Conservation (phyloP, 108 stramenopile genomes). For the Nitzschia putrida region DNA sequence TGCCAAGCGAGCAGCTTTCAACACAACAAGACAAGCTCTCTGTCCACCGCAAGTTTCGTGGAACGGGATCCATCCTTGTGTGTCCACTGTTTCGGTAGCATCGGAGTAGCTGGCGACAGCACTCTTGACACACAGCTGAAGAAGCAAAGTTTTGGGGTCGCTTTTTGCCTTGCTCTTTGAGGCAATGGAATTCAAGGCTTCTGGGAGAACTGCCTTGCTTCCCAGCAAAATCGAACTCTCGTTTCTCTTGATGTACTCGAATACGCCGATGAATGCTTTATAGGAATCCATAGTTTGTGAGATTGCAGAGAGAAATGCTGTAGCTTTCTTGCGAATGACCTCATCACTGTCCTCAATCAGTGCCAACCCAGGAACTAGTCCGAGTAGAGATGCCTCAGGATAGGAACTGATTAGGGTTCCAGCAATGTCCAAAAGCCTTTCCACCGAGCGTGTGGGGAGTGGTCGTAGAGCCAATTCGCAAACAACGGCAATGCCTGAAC, state of each 20-base stretch:
- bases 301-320: constrained; percentile 41
- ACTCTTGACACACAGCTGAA: background rate
- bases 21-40: constrained; percentile 41
- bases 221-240: constrained; percentile 37
- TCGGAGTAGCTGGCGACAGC: background rate
- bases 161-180: constrained; percentile 6
- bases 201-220: constrained; percentile 15
- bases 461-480: constrained; percentile 30
- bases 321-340: constrained; percentile 42
- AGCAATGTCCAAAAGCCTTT: constrained; percentile 43
- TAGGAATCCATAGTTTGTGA: constrained; percentile 17
- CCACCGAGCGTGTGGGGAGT: background rate
- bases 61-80: constrained; percentile 17
- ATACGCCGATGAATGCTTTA: background rate
- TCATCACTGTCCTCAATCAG: constrained; percentile 45
- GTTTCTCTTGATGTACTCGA: constrained; percentile 38
- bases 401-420: background rate
- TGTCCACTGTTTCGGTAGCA: background rate
- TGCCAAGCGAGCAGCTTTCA: constrained; percentile 62
- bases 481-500: constrained; percentile 17
- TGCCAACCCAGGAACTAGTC: constrained; percentile 50
- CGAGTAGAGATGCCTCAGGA: constrained; percentile 15
- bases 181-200: constrained; percentile 6
- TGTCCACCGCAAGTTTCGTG: constrained; percentile 38
- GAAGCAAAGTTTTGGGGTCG: constrained; percentile 13